Percentiles rank a stretch among this genome's conserved stretches.
These are phyloP conservation scores for Dictyostelium citrinum DNA, from an alignment of 78 protist species.

Conservation along the genomic window DNA sequence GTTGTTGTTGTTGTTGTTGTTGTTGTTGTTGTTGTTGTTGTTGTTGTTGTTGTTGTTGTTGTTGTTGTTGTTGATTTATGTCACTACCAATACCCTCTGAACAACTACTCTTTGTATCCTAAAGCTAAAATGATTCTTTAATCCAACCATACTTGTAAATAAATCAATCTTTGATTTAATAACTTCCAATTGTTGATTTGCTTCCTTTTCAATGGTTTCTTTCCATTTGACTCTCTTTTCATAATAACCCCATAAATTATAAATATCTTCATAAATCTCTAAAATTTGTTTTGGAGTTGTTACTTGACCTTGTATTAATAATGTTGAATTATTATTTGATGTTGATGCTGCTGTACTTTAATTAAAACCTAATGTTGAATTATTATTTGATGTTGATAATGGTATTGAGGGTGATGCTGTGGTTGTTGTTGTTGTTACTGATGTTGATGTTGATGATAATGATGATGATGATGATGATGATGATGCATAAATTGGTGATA, in stretches of 20 bases:
- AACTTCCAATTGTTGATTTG: neutral
- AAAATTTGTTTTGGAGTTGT: neutral
- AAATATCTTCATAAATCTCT: constrained; percentile 15
- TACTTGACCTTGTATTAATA: neutral
- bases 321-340: neutral
- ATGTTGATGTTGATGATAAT: neutral
- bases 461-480: no score
- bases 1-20: no score
- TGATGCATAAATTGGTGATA: no score
- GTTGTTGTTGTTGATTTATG: neutral
- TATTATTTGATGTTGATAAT: neutral
- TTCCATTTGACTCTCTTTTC: constrained; percentile 33
- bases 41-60: neutral
- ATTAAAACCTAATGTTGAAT: no score
- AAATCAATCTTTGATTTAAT: neutral
- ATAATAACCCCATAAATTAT: neutral
- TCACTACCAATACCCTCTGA: neutral
- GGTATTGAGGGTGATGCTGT: neutral
- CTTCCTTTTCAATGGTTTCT: neutral
- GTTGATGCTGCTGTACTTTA: no score
- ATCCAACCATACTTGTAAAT: neutral
- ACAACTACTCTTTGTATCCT: neutral
- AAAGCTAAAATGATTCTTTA: neutral
- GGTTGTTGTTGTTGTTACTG: neutral
- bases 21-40: no score